Base-by-base conservation (phyloP, 768 basidiomycete genomes). In the Lactarius sp. region DNA sequence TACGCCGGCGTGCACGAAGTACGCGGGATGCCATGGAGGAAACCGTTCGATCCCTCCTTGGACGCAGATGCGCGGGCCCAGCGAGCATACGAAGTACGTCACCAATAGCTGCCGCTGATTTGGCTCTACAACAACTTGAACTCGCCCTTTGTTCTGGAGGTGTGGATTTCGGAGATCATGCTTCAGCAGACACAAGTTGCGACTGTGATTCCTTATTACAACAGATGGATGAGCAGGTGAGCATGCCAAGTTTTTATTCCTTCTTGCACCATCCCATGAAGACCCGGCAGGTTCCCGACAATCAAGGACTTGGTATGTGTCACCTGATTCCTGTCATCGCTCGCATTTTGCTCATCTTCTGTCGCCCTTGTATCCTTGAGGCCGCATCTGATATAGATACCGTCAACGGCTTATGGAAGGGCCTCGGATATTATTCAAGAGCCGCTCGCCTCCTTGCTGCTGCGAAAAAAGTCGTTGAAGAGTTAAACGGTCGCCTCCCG, bases 121-220 rank as follows among this genome's bases (percentile, higher is more conserved):
- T 53, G 20, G 22, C 14, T 10, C 31, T 22, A 47, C 27, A 27
- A 27, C 27, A 27, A 27, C 27, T 27, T 27, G 44, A 42, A 51
- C 51, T 13, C 41, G 16, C 8, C 1, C 3, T 37, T 34, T 46
- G 62, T 22, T 37, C 54, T 22, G 16, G 68, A 90, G 90, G 89
- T 93, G 31, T 92, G 91, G 90, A 80, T 94, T 27, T 91, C 87
- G 14, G 93, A 98, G 76, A 87, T 97, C 61, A 97, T 97, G 95
- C 80, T 95, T 2, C 95, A 98, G 74, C 95, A 98, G 75, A 98
- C 95, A 0, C 94, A 96, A 73, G 94, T 97, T 39, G 81, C 76
- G 5, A 94, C 93, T 1, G 94, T 96, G n/a, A 93, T 95, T 69
- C 90, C 90, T 1, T 98, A 97, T 75, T 98, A 92, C 74, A 86